These are phyloP conservation scores for Lodderomyces beijingensis DNA, from an alignment of 1,139 yeast genomes.

Conservation along the genomic window DNA sequence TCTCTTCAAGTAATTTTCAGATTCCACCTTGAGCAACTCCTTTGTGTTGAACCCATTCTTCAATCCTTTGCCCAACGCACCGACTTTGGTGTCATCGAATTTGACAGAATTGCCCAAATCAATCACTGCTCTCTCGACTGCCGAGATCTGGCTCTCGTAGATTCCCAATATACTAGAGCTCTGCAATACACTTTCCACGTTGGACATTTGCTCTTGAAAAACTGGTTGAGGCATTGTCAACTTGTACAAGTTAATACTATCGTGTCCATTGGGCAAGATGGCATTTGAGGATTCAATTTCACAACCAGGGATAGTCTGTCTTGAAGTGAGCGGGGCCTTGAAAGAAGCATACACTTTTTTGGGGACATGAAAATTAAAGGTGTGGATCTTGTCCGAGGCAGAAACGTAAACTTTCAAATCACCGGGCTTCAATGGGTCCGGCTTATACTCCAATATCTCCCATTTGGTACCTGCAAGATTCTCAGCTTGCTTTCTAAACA, in stretches of 20 bases:
- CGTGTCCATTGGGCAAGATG: constrained; percentile 67
- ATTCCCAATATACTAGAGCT: constrained; percentile 63
- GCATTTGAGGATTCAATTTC: constrained; percentile 57
- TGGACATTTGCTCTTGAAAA: constrained; percentile 53
- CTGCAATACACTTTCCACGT: constrained; percentile 62
- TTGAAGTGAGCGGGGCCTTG: constrained; percentile 45
- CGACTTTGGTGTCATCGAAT: constrained; percentile 66
- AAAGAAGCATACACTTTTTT: constrained; percentile 69
- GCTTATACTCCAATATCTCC: constrained; percentile 75
- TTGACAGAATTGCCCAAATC: constrained; percentile 71
- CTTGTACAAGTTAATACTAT: constrained; percentile 53
- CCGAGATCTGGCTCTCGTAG: constrained; percentile 68
- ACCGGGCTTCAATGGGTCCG: constrained; percentile 61
- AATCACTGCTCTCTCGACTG: constrained; percentile 72
- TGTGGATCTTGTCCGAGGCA: constrained; percentile 70
- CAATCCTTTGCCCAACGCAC: constrained; percentile 83
- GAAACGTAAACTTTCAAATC: constrained; percentile 68
- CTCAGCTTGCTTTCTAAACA: constrained; percentile 77
- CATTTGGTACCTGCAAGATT: constrained; percentile 71
- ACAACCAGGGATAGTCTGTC: constrained; percentile 47
- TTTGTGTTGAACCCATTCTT: constrained; percentile 76
- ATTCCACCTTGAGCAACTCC: constrained; percentile 47
- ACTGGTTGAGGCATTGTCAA: constrained; percentile 63
- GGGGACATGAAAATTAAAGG: constrained; percentile 69
- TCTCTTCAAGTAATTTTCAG: constrained; percentile 48